Conservation (phyloP, 345 rosid species). For the Ceriops tagal region DNA sequence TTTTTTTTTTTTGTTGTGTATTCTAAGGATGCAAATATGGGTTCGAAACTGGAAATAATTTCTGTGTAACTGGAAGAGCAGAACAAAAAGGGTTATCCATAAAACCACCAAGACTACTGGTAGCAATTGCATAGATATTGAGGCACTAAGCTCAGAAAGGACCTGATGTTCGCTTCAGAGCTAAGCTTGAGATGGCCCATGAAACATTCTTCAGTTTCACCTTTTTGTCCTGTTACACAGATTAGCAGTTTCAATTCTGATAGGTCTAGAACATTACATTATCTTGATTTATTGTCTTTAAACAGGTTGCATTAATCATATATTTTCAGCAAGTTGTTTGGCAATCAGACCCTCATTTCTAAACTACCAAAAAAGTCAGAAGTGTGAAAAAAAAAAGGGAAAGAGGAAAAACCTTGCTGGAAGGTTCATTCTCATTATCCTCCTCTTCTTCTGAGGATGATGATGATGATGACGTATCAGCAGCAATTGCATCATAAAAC, state of each 20-base stretch:
- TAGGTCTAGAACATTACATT: conserved; percentile 12
- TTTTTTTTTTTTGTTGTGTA: neutral
- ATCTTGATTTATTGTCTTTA: neutral
- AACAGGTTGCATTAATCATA: too few relatives aligned
- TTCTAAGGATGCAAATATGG: neutral
- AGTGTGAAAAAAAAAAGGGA: conserved; percentile 4
- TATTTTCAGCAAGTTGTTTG: too few relatives aligned
- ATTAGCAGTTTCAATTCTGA: conserved; percentile 17
- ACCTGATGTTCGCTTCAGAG: conserved; percentile 76
- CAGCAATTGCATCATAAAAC: conserved; percentile 87
- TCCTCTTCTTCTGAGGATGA: conserved; percentile 56
- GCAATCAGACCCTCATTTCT: too few relatives aligned
- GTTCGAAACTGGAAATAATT: neutral
- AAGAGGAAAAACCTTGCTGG: conserved; percentile 43
- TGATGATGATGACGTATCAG: conserved; percentile 56
- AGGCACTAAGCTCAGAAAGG: conserved; percentile 14
- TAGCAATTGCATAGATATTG: neutral
- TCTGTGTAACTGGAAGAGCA: neutral
- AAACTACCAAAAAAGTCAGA: neutral
- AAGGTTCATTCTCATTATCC: conserved; percentile 41
- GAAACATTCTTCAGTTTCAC: conserved; percentile 79
- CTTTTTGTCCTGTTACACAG: conserved; percentile 46
- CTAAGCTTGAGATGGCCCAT: conserved; percentile 79
- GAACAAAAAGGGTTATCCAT: neutral
- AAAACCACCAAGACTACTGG: neutral